A percentile compares a stretch with the other conserved stretches of the same genome.
Conservation (phyloP, 1,284 basidiomycete species). For the Hortiboletus rubellus region DNA sequence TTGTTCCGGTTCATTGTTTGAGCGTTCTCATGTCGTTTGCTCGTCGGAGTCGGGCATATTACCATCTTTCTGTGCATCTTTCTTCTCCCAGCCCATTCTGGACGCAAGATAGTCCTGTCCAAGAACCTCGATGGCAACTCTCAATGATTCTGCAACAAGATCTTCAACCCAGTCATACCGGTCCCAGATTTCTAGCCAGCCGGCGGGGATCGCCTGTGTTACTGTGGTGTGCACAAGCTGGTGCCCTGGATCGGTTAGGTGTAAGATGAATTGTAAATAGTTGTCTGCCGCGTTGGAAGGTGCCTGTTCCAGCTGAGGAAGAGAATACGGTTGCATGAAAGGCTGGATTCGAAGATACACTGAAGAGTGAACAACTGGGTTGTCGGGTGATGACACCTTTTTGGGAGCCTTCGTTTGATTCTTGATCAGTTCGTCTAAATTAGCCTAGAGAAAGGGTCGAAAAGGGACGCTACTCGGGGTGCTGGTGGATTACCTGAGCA, state of each 20-base stretch:
- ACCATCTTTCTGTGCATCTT: slow-evolving; percentile 12
- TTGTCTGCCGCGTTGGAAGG: slow-evolving; percentile 35
- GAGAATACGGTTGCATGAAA: slow-evolving; percentile 61
- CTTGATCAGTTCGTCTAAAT: slow-evolving; percentile 77
- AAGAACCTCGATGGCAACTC: slow-evolving; percentile 80
- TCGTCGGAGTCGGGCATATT: slow-evolving; percentile 2
- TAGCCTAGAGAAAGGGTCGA: slow-evolving; percentile 52
- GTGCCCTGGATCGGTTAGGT: slow-evolving; percentile 82
- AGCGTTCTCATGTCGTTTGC: slow-evolving; percentile 17
- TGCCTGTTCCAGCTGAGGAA: slow-evolving; percentile 33
- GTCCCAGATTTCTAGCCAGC: slow-evolving; percentile 88
- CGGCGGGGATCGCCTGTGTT: slow-evolving; percentile 76
- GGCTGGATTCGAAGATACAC: slow-evolving; percentile 95
- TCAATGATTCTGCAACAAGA: slow-evolving; percentile 79
- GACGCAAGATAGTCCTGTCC: slow-evolving; percentile 86
- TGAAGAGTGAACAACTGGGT: slow-evolving; percentile 86
- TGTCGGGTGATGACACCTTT: slow-evolving; percentile 48
- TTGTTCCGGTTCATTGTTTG: slow-evolving; percentile 8
- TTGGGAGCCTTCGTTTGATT: slow-evolving; percentile 46
- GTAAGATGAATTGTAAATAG: slow-evolving; percentile 83
- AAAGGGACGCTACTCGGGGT: not conserved
- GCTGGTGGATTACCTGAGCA: slow-evolving; percentile 56
- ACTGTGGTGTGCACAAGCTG: slow-evolving; percentile 73
- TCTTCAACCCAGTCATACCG: slow-evolving; percentile 97
- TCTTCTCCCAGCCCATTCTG: slow-evolving; percentile 72